These are phyloP conservation scores for Pseudocercospora vitis DNA, from an alignment of 2,329 filamentous ascomycete genomes.

Conservation along the genomic window DNA sequence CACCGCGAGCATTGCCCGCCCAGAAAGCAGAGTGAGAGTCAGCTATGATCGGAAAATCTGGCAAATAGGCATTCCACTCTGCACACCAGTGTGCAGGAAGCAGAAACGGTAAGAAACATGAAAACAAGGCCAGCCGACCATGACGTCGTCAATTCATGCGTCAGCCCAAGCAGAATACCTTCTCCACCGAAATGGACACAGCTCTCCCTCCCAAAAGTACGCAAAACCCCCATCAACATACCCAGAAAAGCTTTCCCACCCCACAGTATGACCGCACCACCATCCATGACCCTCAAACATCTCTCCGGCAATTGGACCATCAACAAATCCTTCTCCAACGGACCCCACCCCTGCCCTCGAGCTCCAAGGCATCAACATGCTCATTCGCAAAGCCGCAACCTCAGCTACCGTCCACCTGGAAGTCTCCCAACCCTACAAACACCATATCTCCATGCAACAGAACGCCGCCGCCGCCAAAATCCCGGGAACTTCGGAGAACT, in stretches of 20 bases:
- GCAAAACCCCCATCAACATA: too few species aligned
- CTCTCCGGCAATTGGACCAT: slow-evolving; percentile 1
- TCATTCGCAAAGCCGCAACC: background rate
- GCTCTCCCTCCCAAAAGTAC: too few species aligned
- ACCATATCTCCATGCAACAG: slow-evolving; percentile 2
- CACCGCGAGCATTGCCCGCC: too few species aligned
- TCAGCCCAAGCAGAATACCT: background rate
- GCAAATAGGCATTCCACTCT: too few species aligned
- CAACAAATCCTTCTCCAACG: background rate
- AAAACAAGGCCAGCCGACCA: background rate
- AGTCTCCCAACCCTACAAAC: background rate
- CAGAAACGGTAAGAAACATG: too few species aligned
- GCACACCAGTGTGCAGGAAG: too few species aligned
- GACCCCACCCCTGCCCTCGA: slow-evolving; percentile 3
- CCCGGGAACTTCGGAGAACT: background rate
- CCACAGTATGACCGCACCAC: background rate
- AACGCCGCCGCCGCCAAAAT: slow-evolving; percentile 2
- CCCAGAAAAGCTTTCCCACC: background rate
- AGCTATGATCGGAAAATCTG: too few species aligned
- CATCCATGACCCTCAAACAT: background rate
- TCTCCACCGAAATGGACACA: too few species aligned
- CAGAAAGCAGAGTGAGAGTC: too few species aligned
- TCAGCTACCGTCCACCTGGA: background rate
- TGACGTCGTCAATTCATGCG: background rate
- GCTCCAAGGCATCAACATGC: background rate